Evolutionary conservation across 1,284 basidiomycete species (phyloP).

Genomic region (Ceratobasidium theobromae): DNA sequence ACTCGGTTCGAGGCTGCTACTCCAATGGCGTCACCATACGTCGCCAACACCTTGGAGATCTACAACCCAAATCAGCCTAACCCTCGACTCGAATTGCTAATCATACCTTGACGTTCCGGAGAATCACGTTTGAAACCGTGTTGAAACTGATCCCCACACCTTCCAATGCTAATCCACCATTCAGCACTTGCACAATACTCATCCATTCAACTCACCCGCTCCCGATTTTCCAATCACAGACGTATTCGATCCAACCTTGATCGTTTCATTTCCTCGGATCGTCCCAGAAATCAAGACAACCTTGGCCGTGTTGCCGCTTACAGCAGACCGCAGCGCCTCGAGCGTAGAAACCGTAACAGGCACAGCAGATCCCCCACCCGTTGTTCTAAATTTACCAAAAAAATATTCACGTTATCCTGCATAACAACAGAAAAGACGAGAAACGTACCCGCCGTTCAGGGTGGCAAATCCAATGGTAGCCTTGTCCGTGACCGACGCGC

Average conservation of each 20-base stretch:
- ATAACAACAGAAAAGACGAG: background rate
- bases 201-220: slow-evolving; percentile 29
- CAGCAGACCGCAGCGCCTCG: slow-evolving; percentile 48
- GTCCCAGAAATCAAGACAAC: slow-evolving; percentile 51
- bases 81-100: slow-evolving; percentile 31
- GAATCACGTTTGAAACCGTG: slow-evolving; percentile 50
- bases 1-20: slow-evolving; percentile 22
- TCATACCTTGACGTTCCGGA: slow-evolving; percentile 53
- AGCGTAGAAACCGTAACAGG: slow-evolving; percentile 25
- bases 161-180: slow-evolving; percentile 39
- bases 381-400: slow-evolving; percentile 6
- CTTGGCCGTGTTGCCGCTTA: slow-evolving; percentile 48
- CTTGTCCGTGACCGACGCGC: background rate
- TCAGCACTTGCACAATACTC: background rate
- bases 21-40: slow-evolving; percentile 26
- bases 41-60: slow-evolving; percentile 20
- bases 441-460: slow-evolving; percentile 4
- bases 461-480: slow-evolving; percentile 15
- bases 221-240: slow-evolving; percentile 46
- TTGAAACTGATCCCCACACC: slow-evolving; percentile 50
- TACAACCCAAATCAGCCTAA: background rate
- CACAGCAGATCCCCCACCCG: slow-evolving; percentile 1
- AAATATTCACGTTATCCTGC: background rate
- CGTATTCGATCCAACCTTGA: slow-evolving; percentile 50
- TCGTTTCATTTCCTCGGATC: slow-evolving; percentile 48